A percentile compares a stretch with the other conserved stretches of the same genome.
Evolutionary conservation across 2,329 filamentous ascomycete species (phyloP).

Genomic region (Pseudomassariella vexata): DNA sequence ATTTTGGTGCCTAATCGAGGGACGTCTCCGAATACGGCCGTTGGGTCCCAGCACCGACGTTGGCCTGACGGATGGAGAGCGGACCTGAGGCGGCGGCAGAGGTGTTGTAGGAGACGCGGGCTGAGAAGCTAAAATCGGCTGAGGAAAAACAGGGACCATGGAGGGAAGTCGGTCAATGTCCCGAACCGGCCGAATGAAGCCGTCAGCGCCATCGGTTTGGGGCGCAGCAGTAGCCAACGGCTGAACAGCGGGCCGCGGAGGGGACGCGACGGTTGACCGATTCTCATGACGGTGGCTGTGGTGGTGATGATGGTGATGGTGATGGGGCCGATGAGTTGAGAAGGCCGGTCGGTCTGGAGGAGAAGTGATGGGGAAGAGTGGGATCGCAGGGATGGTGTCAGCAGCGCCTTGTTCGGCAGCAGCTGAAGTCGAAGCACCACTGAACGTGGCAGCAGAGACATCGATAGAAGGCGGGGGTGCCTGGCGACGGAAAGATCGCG

Average conservation of each 20-base stretch:
- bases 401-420: conserved; percentile 30
- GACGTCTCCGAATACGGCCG: conserved; percentile 59
- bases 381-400: conserved; percentile 56
- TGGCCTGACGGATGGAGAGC: conserved; percentile 49
- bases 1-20: conserved; percentile 83
- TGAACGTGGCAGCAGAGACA: conserved; percentile 54
- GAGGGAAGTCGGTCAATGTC: conserved; percentile 79
- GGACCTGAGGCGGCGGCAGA: conserved; percentile 59
- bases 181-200: conserved; percentile 74
- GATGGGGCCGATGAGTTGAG: conserved; percentile 41
- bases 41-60: conserved; percentile 47
- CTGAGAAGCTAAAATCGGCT: conserved; percentile 72
- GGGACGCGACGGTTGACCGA: conserved; percentile 41
- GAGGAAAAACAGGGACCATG: conserved; percentile 62
- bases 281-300: conserved; percentile 42
- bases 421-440: conserved; percentile 35
- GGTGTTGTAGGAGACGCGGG: conserved; percentile 89
- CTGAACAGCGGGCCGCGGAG: conserved; percentile 51
- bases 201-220: conserved; percentile 62
- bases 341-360: conserved; percentile 67
- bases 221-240: conserved; percentile 63
- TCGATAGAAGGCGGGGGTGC: conserved; percentile 81
- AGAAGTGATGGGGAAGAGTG: conserved; percentile 61
- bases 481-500: conserved; percentile 65
- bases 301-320: conserved; percentile 40